Evolutionary conservation across 1,139 yeast species (phyloP), one percentile per base, ranked within the genome.

Genomic region (Pneumocystis sp.): DNA sequence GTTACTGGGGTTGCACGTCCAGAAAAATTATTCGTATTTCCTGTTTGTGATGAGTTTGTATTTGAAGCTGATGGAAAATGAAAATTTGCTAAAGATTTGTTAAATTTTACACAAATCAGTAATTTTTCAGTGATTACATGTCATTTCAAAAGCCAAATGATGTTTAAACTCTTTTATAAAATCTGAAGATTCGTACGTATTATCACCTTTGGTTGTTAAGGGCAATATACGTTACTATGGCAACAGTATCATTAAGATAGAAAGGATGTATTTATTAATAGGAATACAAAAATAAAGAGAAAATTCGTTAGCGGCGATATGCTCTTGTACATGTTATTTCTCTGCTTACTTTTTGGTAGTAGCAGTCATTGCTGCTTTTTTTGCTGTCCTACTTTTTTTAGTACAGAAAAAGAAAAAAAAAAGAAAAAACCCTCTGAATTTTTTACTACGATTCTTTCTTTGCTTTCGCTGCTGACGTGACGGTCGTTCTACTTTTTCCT

Each of bases 401-500:
- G 57, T 15, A 10, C 6, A 50, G 12, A 50, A 50, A 50, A 25
- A 19, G 17, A 50, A 50, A 50, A 45, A 21, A 8, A 45, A 12
- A 25, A 12, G 3, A 25, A 50, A 44, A 50, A 50, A 50, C 57
- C 57, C 57, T 50, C 57, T 50, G 21, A 50, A 50, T 66, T 67
- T 67, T 66, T 67, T 67, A 63, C 62, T 66, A 63, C 97, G 91
- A 96, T 93, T 93, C 93, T 93, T 93, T 91, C 89, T 89, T 87
- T 93, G 98, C 84, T 95, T 95, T 86, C 98, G 90, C 85, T 95
- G 98, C 85, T 91, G 97, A 90, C 97, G 90, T 76, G 97, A 89
- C 76, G 96, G 84, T 85, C 89, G 90, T 81, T 93, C 97, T 77
- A 86, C 90, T 86, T 89, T 89, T 75, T 83, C 83, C 79, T 96